Evolutionary conservation across 805 yeast genomes (phyloP), one percentile per base, ranked within the genome.

Genomic region (Myxozyma melibiosi): DNA sequence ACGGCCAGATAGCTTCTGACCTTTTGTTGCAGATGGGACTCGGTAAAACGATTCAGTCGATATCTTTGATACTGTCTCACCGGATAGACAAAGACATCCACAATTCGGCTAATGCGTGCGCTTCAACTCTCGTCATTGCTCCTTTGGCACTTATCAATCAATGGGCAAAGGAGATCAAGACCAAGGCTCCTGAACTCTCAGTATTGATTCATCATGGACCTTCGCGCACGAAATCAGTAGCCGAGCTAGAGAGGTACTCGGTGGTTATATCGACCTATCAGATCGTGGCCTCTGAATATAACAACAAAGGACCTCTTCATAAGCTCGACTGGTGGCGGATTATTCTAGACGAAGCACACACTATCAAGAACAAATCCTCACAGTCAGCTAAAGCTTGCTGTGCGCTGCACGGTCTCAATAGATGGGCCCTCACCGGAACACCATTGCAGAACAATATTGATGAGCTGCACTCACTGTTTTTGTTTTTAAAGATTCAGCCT

Each of bases 211-310:
- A 63, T 38, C 66, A 63, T 31, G 66, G 96, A 86, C 60, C 63
- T 1, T 46, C 55, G 11, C 59, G 66, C 6, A 39, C 59, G 4
- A 63, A 60, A 43, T 28, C 54, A 5, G 53, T 25, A 3, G 30
- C 35, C 11, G 42, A 35, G 22, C 28, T 66, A 70, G 75, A 37
- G 64, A 61, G 78, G 45, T 82, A 79, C 68, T 96, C 92, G 69
- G 96, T 94, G 4, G 80, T 94, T 14, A 74, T 94, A 65, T 94
- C 99, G 0, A 90, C 98, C 0, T 94, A 92, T 72, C 85, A 98
- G 0, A 96, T 94, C 0, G 71, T 92, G 41, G 58, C 69, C 14
- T 62, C 72, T 42, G 76, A 68, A 62, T 34, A 53, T 34, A 43
- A 57, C 13, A 43, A 22, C 16, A 25, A 31, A 4, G 70, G 69